Percentiles rank a stretch among this genome's conserved stretches.
Evolutionary conservation across 768 basidiomycete genomes (phyloP).

Genomic region (Leucosporidium creatinivorum): DNA sequence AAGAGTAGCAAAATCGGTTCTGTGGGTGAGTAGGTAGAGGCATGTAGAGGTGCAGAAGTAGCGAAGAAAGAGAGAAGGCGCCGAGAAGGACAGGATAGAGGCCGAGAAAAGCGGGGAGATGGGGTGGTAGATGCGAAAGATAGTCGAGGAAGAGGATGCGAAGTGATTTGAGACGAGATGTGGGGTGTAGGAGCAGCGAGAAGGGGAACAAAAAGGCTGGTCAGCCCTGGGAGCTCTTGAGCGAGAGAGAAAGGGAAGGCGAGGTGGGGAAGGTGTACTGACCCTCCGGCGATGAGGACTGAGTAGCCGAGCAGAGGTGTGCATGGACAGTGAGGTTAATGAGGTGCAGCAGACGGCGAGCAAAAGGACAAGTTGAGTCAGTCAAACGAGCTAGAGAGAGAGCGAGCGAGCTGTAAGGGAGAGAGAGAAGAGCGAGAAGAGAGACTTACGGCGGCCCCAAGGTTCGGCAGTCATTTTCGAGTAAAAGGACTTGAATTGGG

Average conservation of each 20-base stretch:
- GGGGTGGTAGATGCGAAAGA: neutral
- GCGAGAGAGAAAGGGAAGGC: neutral
- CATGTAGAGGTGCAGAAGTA: neutral
- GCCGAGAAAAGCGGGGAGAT: neutral
- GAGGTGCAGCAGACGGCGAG: neutral
- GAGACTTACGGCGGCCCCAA: slow-evolving; percentile 30
- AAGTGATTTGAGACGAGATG: neutral
- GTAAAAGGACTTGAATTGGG: too few relatives aligned
- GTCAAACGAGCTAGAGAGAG: neutral
- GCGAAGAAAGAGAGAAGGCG: neutral
- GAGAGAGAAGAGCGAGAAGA: neutral
- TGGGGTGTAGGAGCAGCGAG: neutral
- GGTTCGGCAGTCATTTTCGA: neutral
- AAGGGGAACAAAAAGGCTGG: too few relatives aligned
- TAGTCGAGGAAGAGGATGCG: neutral
- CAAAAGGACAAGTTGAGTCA: neutral
- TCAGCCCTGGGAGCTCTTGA: neutral
- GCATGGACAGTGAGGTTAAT: neutral
- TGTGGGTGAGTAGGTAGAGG: neutral
- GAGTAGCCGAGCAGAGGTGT: neutral
- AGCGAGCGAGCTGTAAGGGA: neutral
- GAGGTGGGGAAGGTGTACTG: neutral
- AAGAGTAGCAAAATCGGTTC: slow-evolving; percentile 30
- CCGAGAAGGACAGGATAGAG: neutral
- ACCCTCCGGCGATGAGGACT: slow-evolving; percentile 31